phyloP scores from a whole-genome alignment of 2,329 filamentous ascomycete genomes.

The Xylariaceae sp. region DNA sequence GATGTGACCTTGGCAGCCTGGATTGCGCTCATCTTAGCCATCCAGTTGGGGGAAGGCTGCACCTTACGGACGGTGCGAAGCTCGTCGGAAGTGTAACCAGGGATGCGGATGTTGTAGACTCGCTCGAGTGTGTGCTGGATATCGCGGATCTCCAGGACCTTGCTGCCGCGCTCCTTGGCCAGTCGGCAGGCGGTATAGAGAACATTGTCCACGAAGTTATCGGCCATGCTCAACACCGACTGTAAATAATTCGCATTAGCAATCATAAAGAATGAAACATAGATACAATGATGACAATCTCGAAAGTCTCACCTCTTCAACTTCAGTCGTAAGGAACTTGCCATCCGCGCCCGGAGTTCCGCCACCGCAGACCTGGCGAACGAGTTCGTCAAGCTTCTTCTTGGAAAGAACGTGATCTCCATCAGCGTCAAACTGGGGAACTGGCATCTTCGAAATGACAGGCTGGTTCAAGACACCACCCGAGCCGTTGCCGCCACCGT shows the following conservation, averaged over 20 bases:
- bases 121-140: slow-evolving; percentile 78
- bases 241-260: slow-evolving; percentile 34
- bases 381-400: slow-evolving; percentile 93
- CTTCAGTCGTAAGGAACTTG: slow-evolving; percentile 79
- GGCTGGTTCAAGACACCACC: slow-evolving; percentile 85
- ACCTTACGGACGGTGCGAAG: slow-evolving; percentile 91
- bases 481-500: slow-evolving; percentile 71
- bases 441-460: slow-evolving; percentile 72
- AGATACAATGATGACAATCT: slow-evolving; percentile 1
- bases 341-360: slow-evolving; percentile 66
- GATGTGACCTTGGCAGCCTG: slow-evolving; percentile 84
- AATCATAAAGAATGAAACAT: background rate
- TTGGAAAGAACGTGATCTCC: slow-evolving; percentile 93
- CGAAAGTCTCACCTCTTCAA: slow-evolving; percentile 71
- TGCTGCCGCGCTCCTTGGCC: slow-evolving; percentile 86
- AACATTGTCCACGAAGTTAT: slow-evolving; percentile 92
- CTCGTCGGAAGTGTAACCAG: slow-evolving; percentile 91
- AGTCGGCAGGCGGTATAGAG: slow-evolving; percentile 82
- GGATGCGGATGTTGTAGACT: slow-evolving; percentile 86
- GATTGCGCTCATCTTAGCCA: slow-evolving; percentile 93
- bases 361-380: slow-evolving; percentile 85
- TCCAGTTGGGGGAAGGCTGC: slow-evolving; percentile 82
- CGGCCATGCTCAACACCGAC: slow-evolving; percentile 83
- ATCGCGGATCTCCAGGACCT: slow-evolving; percentile 83
- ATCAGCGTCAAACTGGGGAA: slow-evolving; percentile 83